Percentiles rank a stretch among this genome's conserved stretches.
Conservation (phyloP, 2,329 filamentous ascomycete genomes). For the Didymellaceae sp. region DNA sequence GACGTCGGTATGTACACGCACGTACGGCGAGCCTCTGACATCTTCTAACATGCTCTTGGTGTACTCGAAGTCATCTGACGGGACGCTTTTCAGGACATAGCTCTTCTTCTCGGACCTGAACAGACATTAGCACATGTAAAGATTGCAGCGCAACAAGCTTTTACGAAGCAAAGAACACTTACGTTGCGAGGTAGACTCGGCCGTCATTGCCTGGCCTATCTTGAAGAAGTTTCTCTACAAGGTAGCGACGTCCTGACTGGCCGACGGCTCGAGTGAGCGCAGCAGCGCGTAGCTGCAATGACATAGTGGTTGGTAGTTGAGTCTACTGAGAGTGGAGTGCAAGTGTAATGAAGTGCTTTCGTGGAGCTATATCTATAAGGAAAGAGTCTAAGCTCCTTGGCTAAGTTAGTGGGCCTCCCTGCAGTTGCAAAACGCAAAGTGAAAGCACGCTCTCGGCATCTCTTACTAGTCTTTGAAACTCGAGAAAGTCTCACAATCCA, state of each 20-base stretch:
- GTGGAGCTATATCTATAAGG: no score
- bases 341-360: no score
- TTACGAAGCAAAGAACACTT: not conserved
- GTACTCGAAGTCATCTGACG: constrained; percentile 9
- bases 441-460: no score
- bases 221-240: constrained; percentile 12
- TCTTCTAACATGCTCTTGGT: constrained; percentile 21
- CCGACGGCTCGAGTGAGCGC: constrained; percentile 3
- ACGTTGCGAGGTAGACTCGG: constrained; percentile 20
- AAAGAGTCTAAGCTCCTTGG: no score
- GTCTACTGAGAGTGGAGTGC: no score
- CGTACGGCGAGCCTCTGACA: constrained; percentile 11
- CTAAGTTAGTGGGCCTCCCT: no score
- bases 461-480: no score
- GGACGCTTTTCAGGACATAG: constrained; percentile 14
- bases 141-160: not conserved
- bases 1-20: constrained; percentile 44
- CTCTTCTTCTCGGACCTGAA: constrained; percentile 3
- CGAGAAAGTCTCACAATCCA: no score
- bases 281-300: not conserved
- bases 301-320: not conserved
- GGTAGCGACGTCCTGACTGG: constrained; percentile 12
- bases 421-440: no score
- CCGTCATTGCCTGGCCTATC: constrained; percentile 10
- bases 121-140: not conserved